phyloP scores from a whole-genome alignment of 78 protist genomes.

The Dictyostelium intermedium region DNA sequence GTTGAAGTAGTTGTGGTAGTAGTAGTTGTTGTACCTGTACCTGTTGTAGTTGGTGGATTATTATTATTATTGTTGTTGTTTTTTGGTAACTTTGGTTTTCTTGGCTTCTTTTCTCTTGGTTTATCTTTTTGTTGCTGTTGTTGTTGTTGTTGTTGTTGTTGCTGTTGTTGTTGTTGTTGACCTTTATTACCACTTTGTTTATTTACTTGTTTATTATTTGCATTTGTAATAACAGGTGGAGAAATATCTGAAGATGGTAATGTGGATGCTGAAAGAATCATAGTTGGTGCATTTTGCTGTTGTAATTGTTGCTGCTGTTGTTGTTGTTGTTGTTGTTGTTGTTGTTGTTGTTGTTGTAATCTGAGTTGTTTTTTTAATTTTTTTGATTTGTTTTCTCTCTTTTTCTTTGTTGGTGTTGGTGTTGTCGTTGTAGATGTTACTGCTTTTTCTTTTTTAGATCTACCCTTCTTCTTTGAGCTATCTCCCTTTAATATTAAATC shows the following conservation, averaged over 20 bases:
- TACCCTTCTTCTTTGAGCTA: background rate
- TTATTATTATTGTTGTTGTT: background rate
- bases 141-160: background rate
- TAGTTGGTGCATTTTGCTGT: background rate
- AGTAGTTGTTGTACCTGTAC: background rate
- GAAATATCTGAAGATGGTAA: background rate
- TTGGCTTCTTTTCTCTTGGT: constrained; percentile 22
- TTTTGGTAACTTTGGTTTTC: background rate
- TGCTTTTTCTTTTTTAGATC: background rate
- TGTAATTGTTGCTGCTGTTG: background rate
- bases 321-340: background rate
- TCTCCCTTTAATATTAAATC: background rate
- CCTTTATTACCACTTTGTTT: background rate
- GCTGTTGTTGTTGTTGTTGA: background rate
- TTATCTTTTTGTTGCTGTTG: background rate
- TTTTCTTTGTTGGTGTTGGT: background rate
- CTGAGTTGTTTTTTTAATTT: constrained; percentile 9
- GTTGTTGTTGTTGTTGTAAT: background rate
- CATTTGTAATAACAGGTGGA: background rate
- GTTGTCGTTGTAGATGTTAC: background rate
- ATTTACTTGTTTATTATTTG: background rate
- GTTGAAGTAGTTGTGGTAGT: background rate
- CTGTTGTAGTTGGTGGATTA: background rate
- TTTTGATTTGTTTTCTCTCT: background rate
- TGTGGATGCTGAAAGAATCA: background rate